These are phyloP conservation scores for Bathelium albidoporum DNA, from an alignment of 495 filamentous ascomycete genomes.

Conservation along the genomic window DNA sequence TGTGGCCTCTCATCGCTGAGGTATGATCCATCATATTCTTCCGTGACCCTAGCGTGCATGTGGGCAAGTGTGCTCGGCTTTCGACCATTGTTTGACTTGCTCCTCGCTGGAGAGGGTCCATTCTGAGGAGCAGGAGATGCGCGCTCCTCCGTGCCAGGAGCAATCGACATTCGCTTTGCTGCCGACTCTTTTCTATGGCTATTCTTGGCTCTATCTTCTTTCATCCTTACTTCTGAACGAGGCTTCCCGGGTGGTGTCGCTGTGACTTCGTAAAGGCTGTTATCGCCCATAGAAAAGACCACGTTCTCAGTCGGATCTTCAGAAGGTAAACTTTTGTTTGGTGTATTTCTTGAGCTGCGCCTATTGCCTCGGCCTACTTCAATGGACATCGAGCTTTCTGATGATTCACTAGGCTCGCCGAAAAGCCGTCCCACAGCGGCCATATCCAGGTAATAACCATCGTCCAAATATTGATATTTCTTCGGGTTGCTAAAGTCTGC, in stretches of 20 bases:
- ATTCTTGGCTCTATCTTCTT: slow-evolving; percentile 4
- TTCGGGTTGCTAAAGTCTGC: background rate
- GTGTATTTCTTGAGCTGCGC: slow-evolving; percentile 21
- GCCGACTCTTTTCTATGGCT: background rate
- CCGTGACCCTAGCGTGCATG: slow-evolving; percentile 44
- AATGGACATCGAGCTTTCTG: slow-evolving; percentile 24
- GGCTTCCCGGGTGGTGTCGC: slow-evolving; percentile 20
- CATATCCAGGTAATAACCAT: background rate
- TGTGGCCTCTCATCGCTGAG: slow-evolving; percentile 44
- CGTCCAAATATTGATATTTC: background rate
- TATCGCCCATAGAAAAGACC: slow-evolving; percentile 14
- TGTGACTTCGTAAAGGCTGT: slow-evolving; percentile 30
- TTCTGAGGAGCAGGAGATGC: background rate
- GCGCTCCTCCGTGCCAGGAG: background rate
- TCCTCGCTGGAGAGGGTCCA: background rate
- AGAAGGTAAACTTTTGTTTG: slow-evolving; percentile 16
- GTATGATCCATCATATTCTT: slow-evolving; percentile 40
- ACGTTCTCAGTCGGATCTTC: slow-evolving; percentile 9
- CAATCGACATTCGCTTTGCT: background rate
- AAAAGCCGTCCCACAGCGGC: background rate
- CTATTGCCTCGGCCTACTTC: slow-evolving; percentile 27
- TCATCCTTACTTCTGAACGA: slow-evolving; percentile 20
- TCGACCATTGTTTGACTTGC: slow-evolving; percentile 10
- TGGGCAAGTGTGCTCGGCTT: slow-evolving; percentile 37
- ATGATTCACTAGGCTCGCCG: slow-evolving; percentile 5